Conservation (phyloP, 176 grass and related monocot genomes). For the Stipa capillata region DNA sequence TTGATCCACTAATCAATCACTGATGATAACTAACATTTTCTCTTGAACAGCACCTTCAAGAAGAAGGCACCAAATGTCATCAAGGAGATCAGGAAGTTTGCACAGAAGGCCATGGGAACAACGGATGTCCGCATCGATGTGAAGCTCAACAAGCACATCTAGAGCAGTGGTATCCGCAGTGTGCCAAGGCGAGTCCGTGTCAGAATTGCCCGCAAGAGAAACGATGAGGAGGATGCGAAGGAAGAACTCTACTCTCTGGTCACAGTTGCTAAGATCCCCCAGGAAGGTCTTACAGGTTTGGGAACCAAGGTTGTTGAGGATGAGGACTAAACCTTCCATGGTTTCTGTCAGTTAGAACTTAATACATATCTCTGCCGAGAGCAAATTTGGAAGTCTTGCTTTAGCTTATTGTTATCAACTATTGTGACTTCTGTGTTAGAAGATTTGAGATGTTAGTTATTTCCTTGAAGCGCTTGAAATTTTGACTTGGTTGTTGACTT, state of each 20-base stretch:
- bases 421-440: constrained; percentile 41
- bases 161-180: constrained; percentile 75
- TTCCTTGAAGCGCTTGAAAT: constrained; percentile 30
- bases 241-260: constrained; percentile 89
- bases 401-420: constrained; percentile 34
- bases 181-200: constrained; percentile 83
- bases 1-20: background rate
- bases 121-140: constrained; percentile 68
- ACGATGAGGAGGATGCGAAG: constrained; percentile 83
- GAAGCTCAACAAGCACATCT: constrained; percentile 98
- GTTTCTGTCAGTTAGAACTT: constrained; percentile 3
- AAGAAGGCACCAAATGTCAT: constrained; percentile 93
- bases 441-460: constrained; percentile 24
- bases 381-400: constrained; percentile 17
- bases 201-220: constrained; percentile 82
- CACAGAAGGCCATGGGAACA: constrained; percentile 85
- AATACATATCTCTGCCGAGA: constrained; percentile 7
- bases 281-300: constrained; percentile 75
- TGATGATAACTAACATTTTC: background rate
- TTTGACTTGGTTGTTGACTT: constrained; percentile 18
- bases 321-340: constrained; percentile 38
- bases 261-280: constrained; percentile 70
- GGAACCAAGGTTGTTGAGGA: constrained; percentile 80
- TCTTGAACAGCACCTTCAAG: constrained; percentile 66
- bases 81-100: constrained; percentile 91